Percentiles rank a stretch among this genome's conserved stretches.
Conservation (phyloP, 2,329 filamentous ascomycete species). For the Monosporascus sp. region DNA sequence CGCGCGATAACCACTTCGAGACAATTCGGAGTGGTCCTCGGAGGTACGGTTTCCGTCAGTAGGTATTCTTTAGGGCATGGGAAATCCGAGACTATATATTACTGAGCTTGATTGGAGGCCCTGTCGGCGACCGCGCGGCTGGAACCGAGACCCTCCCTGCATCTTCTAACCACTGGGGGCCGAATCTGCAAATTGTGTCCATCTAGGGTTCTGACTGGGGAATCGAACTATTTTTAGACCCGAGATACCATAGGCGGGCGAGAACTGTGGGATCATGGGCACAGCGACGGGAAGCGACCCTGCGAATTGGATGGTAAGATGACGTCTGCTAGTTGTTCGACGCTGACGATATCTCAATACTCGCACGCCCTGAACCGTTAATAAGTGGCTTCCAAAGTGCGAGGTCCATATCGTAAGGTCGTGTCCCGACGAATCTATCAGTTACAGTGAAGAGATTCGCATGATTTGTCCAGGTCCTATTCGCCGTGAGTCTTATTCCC, state of each 20-base stretch:
- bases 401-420: no score
- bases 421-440: no score
- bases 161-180: background rate
- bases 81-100: background rate
- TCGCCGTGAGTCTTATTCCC: no score
- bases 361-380: background rate
- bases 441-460: no score
- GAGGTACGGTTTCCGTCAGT: background rate
- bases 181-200: background rate
- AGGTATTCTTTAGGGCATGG: background rate
- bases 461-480: no score
- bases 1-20: background rate
- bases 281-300: background rate
- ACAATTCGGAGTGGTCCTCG: background rate
- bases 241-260: background rate
- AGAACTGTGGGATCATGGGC: background rate
- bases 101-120: background rate
- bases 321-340: background rate
- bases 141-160: background rate
- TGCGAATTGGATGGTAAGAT: background rate
- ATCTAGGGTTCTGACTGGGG: background rate
- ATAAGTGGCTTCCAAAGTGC: no score
- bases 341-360: constrained; percentile 5
- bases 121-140: background rate
- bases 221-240: background rate